phyloP scores from a whole-genome alignment of 306 rosid species.

The Fagus sylvatica region DNA sequence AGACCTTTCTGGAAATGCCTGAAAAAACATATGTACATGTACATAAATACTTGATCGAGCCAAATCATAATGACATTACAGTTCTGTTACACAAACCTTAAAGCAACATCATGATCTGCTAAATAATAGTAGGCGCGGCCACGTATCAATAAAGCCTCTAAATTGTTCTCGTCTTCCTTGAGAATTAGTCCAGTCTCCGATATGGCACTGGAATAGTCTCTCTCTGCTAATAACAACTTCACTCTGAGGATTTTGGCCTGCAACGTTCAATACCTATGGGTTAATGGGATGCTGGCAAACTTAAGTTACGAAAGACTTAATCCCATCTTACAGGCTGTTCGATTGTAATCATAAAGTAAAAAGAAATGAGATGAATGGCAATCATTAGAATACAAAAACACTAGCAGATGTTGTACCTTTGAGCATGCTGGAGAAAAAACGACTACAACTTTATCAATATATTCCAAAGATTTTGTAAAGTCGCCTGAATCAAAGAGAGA shows the following conservation, averaged over 20 bases:
- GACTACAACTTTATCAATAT: slow-evolving; percentile 82
- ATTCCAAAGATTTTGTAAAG: slow-evolving; percentile 81
- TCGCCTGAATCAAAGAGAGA: slow-evolving; percentile 61
- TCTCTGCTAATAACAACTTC: slow-evolving; percentile 68
- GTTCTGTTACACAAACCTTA: slow-evolving; percentile 53
- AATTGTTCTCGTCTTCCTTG: slow-evolving; percentile 86
- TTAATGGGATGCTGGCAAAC: slow-evolving; percentile 17
- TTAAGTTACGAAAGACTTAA: slow-evolving; percentile 15
- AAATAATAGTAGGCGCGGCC: slow-evolving; percentile 96
- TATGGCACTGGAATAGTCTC: slow-evolving; percentile 80
- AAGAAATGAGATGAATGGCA: slow-evolving; percentile 14
- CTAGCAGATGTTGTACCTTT: slow-evolving; percentile 42
- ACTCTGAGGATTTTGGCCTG: slow-evolving; percentile 89
- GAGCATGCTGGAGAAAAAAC: slow-evolving; percentile 94
- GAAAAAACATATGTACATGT: slow-evolving; percentile 17
- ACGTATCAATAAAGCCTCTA: slow-evolving; percentile 83
- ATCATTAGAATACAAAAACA: not conserved
- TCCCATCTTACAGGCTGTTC: slow-evolving; percentile 16
- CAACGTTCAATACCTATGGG: slow-evolving; percentile 29
- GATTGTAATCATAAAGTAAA: slow-evolving; percentile 11
- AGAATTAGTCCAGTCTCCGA: slow-evolving; percentile 78
- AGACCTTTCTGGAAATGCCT: slow-evolving; percentile 99
- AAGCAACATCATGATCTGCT: slow-evolving; percentile 97
- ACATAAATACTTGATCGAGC: slow-evolving; percentile 6
- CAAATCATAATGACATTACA: slow-evolving; percentile 1